Conservation (phyloP, 78 protist genomes). For the Emiliania huxleyi region DNA sequence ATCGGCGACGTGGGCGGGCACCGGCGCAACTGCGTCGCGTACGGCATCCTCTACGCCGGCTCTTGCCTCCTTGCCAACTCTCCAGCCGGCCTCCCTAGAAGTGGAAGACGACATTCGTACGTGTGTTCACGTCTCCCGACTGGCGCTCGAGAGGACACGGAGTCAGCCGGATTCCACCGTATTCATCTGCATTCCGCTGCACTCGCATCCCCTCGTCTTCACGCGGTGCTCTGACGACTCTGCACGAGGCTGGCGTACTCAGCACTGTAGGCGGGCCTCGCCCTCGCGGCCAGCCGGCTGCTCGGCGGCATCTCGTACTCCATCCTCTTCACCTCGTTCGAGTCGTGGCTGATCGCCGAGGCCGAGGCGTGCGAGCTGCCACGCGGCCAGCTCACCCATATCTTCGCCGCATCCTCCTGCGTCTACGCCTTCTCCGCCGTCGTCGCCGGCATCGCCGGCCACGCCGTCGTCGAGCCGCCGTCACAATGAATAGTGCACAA, state of each 20-base stretch:
- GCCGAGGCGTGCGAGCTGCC: background rate
- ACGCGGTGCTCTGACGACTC: no score
- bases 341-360: constrained; percentile 87
- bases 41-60: constrained; percentile 57
- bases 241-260: no score
- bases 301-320: constrained; percentile 92
- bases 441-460: constrained; percentile 5
- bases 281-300: no score
- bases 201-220: no score
- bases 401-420: background rate
- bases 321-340: constrained; percentile 85
- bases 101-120: no score
- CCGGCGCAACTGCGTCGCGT: constrained; percentile 50
- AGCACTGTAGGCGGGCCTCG: no score
- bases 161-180: no score
- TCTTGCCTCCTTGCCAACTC: constrained; percentile 57
- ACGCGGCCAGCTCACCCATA: background rate
- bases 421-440: background rate
- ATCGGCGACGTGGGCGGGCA: background rate
- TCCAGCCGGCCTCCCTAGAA: no score
- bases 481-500: no score
- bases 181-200: no score
- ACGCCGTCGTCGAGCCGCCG: background rate
- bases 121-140: no score
- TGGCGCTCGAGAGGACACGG: no score